These are phyloP conservation scores for Ceratobasidium theobromae DNA, from an alignment of 1,284 basidiomycete species.

Conservation along the genomic window DNA sequence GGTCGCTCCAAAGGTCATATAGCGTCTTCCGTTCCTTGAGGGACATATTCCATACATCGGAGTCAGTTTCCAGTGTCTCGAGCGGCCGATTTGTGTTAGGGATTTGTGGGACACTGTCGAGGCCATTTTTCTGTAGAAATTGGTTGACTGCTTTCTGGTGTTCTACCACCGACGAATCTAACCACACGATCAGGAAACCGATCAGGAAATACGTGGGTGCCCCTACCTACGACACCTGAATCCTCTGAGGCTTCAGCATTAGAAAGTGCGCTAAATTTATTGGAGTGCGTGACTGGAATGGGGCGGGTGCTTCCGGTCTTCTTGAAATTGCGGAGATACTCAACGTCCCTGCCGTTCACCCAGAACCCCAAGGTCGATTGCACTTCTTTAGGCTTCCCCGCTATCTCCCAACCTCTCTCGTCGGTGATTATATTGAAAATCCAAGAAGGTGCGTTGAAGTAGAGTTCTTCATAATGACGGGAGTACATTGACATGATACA, in stretches of 20 bases:
- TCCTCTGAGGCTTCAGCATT: no score
- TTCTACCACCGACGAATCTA: neutral
- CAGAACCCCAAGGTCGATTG: constrained; percentile 5
- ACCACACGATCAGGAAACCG: no score
- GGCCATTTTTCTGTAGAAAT: constrained; percentile 11
- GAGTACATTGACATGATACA: constrained; percentile 49
- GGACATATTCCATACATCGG: constrained; percentile 29
- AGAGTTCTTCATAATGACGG: constrained; percentile 48
- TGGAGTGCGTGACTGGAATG: no score
- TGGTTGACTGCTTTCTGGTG: neutral
- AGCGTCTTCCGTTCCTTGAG: neutral
- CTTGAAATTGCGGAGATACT: neutral
- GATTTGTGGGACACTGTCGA: neutral
- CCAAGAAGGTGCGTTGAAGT: constrained; percentile 48
- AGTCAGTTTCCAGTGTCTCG: neutral
- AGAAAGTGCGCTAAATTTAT: no score
- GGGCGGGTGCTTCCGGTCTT: no score
- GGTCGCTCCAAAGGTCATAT: constrained; percentile 4
- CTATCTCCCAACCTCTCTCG: neutral
- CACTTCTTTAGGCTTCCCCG: neutral
- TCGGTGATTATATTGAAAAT: constrained; percentile 39
- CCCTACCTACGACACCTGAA: no score
- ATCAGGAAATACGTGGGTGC: no score
- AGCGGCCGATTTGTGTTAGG: constrained; percentile 3
- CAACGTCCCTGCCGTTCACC: neutral